Base-by-base conservation (phyloP, 768 basidiomycete species). In the Dacryopinax spathularia region DNA sequence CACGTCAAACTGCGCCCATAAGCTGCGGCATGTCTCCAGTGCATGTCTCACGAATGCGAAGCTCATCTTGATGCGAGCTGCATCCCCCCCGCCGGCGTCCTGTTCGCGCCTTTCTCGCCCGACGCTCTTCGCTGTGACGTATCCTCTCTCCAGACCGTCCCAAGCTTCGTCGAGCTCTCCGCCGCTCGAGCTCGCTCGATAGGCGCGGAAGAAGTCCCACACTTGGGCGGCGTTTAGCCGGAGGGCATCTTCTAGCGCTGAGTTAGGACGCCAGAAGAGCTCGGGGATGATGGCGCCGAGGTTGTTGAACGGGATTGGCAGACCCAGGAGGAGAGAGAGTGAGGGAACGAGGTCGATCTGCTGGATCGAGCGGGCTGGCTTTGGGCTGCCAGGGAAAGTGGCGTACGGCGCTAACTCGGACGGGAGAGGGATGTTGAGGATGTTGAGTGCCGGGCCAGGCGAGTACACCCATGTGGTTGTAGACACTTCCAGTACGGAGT, bases 1-100 rank as follows among this genome's bases (percentile, higher is more conserved):
- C 2, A 86, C 77, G 67, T 92, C 89, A 78, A 99, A 98, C 69
- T 91, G 90, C 0, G 96, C 95, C 96, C 96, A 99, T 62, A 97
- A 83, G 13, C 81, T 74, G 6, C 94, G 86, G 70, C 94, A 94
- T 1, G 80, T 81, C 0, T 79, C 75, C 34, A 93, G 79, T 4
- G 88, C 83, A 16, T 78, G 72, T 9, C 84, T 78, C 13, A 82
- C 83, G 70, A 84, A 91, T 18, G 78, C 74, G 59, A 79, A 69
- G 59, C 72, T 69, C 16, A 65, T 62, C 4, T 36, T 44, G 31
- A 73, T 63, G 5, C 72, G 70, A 13, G 63, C 48, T 6, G 33
- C 22, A 27, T 69, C 63, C 62, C 63, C 64, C 25, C 41, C 66
- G 16, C 20, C 22, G 1, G 43, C 35, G n/a, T n/a, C 33, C 27